phyloP scores from a whole-genome alignment of 164 flowering plant genomes.

The Magnolia officinalis region DNA sequence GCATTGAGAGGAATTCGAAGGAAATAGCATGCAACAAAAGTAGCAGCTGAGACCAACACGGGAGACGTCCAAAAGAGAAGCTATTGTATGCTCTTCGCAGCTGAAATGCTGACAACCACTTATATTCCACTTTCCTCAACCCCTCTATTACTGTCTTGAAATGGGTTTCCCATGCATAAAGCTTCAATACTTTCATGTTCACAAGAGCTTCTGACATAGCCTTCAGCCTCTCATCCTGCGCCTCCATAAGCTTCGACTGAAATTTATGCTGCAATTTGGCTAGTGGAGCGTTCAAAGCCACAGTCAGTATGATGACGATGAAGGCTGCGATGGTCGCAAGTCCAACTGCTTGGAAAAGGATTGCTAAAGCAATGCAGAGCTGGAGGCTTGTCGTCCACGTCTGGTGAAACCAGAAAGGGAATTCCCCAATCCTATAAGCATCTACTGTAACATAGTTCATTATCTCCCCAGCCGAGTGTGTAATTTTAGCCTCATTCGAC shows the following conservation, averaged over 20 bases:
- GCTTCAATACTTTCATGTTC: conserved; percentile 62
- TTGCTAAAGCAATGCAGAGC: conserved; percentile 44
- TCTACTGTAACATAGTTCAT: conserved; percentile 64
- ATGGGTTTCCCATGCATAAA: conserved; percentile 76
- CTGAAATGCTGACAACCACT: conserved; percentile 55
- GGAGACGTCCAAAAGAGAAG: conserved; percentile 67
- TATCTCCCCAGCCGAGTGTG: conserved; percentile 59
- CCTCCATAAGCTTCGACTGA: conserved; percentile 51
- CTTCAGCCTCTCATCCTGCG: conserved; percentile 59
- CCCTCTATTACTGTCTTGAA: conserved; percentile 44
- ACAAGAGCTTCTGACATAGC: conserved; percentile 49
- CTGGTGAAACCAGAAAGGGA: conserved; percentile 70
- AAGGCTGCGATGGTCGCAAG: conserved; percentile 53
- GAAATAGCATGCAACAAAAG: conserved; percentile 59
- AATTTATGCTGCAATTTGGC: conserved; percentile 59
- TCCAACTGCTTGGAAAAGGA: conserved; percentile 53
- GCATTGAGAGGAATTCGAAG: conserved; percentile 48
- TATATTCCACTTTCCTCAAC: conserved; percentile 42
- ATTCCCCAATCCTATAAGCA: conserved; percentile 74
- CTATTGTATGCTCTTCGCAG: conserved; percentile 36
- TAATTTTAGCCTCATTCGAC: conserved; percentile 44
- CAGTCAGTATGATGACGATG: conserved; percentile 42
- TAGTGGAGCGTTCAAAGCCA: conserved; percentile 54
- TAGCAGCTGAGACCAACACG: conserved; percentile 56
- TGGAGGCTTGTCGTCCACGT: conserved; percentile 63